Conservation (phyloP, 106 monocot genomes). For the Allium fistulosum region DNA sequence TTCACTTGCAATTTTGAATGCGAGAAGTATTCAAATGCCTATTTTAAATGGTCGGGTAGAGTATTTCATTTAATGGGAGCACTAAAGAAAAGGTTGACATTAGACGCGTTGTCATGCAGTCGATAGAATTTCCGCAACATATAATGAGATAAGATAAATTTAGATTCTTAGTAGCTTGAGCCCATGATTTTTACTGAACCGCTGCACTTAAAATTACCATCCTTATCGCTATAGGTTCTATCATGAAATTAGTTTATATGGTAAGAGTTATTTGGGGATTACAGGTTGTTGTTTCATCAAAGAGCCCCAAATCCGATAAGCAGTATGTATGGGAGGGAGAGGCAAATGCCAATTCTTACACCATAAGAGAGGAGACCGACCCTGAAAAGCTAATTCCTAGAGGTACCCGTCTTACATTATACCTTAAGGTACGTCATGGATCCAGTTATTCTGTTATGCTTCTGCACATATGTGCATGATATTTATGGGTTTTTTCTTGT, state of each 20-base stretch:
- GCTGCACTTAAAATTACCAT: too few relatives aligned
- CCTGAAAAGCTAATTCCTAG: constrained; percentile 69
- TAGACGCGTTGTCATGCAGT: too few relatives aligned
- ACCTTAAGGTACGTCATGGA: constrained; percentile 58
- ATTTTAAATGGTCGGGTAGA: too few relatives aligned
- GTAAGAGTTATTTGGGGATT: background rate
- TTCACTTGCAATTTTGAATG: too few relatives aligned
- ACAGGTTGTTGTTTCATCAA: constrained; percentile 90
- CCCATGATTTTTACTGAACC: too few relatives aligned
- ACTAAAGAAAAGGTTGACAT: too few relatives aligned
- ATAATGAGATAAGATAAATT: too few relatives aligned
- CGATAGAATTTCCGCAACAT: too few relatives aligned
- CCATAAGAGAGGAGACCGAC: constrained; percentile 78
- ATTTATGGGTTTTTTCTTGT: background rate
- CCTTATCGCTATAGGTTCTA: background rate
- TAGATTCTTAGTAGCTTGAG: too few relatives aligned
- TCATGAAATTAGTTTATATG: background rate
- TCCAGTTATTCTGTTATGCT: background rate
- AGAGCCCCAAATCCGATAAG: constrained; percentile 90
- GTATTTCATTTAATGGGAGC: too few relatives aligned
- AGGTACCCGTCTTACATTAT: constrained; percentile 86
- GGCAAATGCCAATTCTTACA: constrained; percentile 77
- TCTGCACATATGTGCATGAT: background rate
- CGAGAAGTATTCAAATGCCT: too few relatives aligned
- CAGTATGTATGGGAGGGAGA: constrained; percentile 97